Conservation (phyloP, 192 early-diverging fungal genomes). For the Rhizophagus prolifer region DNA sequence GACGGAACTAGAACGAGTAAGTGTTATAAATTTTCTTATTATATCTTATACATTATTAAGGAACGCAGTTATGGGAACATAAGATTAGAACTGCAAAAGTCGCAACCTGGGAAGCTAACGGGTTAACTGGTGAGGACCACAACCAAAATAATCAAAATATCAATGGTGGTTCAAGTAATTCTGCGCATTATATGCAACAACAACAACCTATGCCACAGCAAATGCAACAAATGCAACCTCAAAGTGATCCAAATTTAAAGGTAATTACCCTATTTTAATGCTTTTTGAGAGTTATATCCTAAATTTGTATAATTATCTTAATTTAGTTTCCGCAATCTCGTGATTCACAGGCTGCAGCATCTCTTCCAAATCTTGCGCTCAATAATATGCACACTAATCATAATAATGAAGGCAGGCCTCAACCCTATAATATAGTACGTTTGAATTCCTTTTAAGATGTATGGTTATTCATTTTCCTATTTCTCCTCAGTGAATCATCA, state of each 20-base stretch:
- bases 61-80: slow-evolving; percentile 1
- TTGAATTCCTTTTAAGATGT: neutral
- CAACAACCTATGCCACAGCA: neutral
- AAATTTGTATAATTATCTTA: neutral
- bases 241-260: neutral
- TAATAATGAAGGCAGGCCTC: slow-evolving; percentile 23
- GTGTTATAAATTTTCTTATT: neutral
- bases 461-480: neutral
- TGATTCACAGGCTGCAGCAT: neutral
- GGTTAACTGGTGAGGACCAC: neutral
- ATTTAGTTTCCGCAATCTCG: neutral
- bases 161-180: neutral
- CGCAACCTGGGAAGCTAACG: neutral
- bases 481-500: neutral
- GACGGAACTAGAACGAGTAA: slow-evolving; percentile 77
- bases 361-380: neutral
- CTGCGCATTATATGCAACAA: neutral
- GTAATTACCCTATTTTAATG: neutral
- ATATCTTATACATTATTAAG: neutral
- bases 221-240: neutral
- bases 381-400: neutral
- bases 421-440: slow-evolving; percentile 34
- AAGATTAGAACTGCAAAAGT: slow-evolving; percentile 10
- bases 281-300: neutral
- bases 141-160: neutral